A percentile compares a stretch with the other conserved stretches of the same genome.
These are phyloP conservation scores for Candida verbasci DNA, from an alignment of 805 yeast genomes.

Conservation along the genomic window DNA sequence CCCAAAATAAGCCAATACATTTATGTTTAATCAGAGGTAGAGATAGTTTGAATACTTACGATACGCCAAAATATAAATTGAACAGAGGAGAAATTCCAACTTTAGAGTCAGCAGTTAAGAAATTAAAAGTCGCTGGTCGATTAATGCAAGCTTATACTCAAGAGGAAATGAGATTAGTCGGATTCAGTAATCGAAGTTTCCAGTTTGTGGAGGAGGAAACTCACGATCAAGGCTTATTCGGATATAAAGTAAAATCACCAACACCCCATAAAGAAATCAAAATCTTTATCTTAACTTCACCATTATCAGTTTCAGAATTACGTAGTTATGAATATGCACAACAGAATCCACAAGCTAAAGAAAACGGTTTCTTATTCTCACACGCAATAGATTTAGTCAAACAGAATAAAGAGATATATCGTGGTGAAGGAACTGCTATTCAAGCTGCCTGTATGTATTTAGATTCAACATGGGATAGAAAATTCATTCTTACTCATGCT, in stretches of 20 bases:
- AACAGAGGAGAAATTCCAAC: conserved; percentile 56
- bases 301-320: conserved; percentile 64
- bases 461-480: conserved; percentile 80
- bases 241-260: conserved; percentile 44
- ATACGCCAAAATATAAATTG: conserved; percentile 53
- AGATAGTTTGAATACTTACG: conserved; percentile 70
- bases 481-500: conserved; percentile 76
- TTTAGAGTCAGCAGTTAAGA: conserved; percentile 64
- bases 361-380: conserved; percentile 71
- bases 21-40: conserved; percentile 69
- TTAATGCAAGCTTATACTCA: conserved; percentile 88
- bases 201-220: conserved; percentile 59
- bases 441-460: conserved; percentile 83
- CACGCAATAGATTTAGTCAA: conserved; percentile 74
- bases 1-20: conserved; percentile 73
- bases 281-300: conserved; percentile 70
- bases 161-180: conserved; percentile 79
- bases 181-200: conserved; percentile 76
- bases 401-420: conserved; percentile 22
- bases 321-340: conserved; percentile 81
- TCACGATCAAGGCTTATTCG: conserved; percentile 26
- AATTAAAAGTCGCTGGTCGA: conserved; percentile 77
- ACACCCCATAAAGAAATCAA: conserved; percentile 59
- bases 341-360: conserved; percentile 69
- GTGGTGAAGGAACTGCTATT: conserved; percentile 46